Base-by-base conservation (phyloP, 257 asterid species). In the Lycium ferocissimum region DNA sequence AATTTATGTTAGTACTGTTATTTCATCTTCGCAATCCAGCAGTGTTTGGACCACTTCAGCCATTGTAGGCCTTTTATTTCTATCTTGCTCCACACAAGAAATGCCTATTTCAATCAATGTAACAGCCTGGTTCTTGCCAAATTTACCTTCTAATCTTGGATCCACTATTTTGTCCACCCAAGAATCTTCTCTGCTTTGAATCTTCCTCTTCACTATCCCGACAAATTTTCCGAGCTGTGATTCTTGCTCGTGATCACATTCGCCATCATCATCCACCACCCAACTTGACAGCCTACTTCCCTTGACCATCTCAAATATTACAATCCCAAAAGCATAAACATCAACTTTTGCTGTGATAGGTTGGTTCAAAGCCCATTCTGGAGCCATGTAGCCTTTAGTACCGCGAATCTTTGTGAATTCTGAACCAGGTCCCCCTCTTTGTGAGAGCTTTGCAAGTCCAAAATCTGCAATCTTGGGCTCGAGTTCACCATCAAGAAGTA, bases 41-140 rank as follows among this genome's bases (percentile, higher is more conserved):
- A 94, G 80, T 59, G 87, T 76, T 63, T 93, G 93, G 57, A 88
- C 93, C 7, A 93, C 97, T 9, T 93, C 80, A 11, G 90, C 97
- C 97, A 94, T 94, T 3, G 93, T 91, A 2, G 97, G 95, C 80
- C 97, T 85, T 83, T 87, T 90, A 59, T 90, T 92, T 76, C 95
- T 86, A 49, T 92, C 94, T 61, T 92, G 95, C 14, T 93, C 94
- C n/a, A 91, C 91, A 33, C 97, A 94, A 9, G 88, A 82, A 69
- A 92, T 10, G 0, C 95, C 97, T 5, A 84, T 83, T 35, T 81
- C 84, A 22, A 94, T 85, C 89, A 94, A 79, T 33, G 70, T 70
- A 2, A 70, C 85, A 0, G 91, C 95, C 54, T 94, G 95, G 0
- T 89, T 90, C 80, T 89, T 83, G 83, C 90, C 73, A 70, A 91